Evolutionary conservation across 768 basidiomycete species (phyloP), one percentile per base, ranked within the genome.

Genomic region (Lentinula lateritia): DNA sequence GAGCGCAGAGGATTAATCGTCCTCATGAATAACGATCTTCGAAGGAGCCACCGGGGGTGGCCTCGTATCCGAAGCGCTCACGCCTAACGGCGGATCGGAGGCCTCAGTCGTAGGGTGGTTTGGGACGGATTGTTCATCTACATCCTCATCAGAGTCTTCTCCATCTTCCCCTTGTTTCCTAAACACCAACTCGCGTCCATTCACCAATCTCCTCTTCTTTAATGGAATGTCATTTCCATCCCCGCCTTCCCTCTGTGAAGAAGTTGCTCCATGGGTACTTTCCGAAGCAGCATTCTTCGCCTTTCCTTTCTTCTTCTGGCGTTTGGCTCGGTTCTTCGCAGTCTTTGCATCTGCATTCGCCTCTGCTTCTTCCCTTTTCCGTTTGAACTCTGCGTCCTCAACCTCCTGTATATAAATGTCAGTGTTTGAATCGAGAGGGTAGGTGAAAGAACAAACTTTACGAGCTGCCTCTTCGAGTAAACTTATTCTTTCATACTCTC

Each of bases 401-500:
- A 76, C 69, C 78, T 94, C 91, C 94, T 95, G 63, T 62, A 57
- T 5, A 52, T 38, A 58, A 28, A 7, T 59, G 20, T 20, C 32
- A 38, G 46, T 18, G 53, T 50, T 15, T 45, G 53, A 52, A 48
- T 38, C 52, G 3, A 50, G 28, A 23, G 35, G 58, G 8, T 36
- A 35, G 16, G 52, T 28, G 20, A 28, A 62, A 28, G 6, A 2
- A 73, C 85, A 62, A 68, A 93, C 97, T 74, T 89, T 89, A 68
- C 83, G 81, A 5, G 87, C 71, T 62, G 86, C 78, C 62, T 98
- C 95, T 64, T 95, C 93, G 78, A 99, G 84, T 13, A 96, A 67
- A 76, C 92, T 95, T 61, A 98, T 71, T 61, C 97, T 79, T 74
- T 99, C 97, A 68, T 98, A 98, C 76, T 99, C 97, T 68, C 96